These are phyloP conservation scores for Silene noctiflora DNA, from an alignment of 179 eudicot genomes.

Conservation along the genomic window DNA sequence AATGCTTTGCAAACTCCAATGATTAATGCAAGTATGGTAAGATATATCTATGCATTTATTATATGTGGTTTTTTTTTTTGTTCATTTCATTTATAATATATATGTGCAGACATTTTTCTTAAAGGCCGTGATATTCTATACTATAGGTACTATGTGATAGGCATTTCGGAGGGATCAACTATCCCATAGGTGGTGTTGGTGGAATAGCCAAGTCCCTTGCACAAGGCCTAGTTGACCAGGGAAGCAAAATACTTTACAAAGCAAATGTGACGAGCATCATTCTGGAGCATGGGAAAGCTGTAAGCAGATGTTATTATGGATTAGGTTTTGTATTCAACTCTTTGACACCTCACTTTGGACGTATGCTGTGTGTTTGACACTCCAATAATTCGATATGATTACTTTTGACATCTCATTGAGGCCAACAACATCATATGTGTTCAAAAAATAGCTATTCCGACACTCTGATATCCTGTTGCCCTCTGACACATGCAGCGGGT, in stretches of 20 bases:
- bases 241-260: conserved; percentile 84
- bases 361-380: too few relatives aligned
- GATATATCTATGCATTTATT: conserved; percentile 11
- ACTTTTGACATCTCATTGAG: too few relatives aligned
- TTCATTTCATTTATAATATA: conserved; percentile 16
- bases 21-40: conserved; percentile 99
- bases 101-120: background rate
- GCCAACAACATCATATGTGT: too few relatives aligned
- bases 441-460: too few relatives aligned
- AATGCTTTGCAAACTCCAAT: conserved; percentile 93
- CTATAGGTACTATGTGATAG: conserved; percentile 94
- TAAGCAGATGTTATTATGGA: conserved; percentile 36
- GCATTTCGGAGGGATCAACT: conserved; percentile 97
- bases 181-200: conserved; percentile 98
- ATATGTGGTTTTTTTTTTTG: conserved; percentile 7
- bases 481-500: too few relatives aligned
- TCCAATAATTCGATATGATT: too few relatives aligned
- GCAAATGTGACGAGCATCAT: conserved; percentile 82
- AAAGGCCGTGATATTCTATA: conserved; percentile 9
- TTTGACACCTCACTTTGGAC: too few relatives aligned
- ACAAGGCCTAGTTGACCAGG: conserved; percentile 77
- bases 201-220: conserved; percentile 90
- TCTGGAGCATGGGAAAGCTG: conserved; percentile 79
- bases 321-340: too few relatives aligned
- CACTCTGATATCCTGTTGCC: too few relatives aligned